Conservation (phyloP, 202 grass and related monocot genomes). For the Elaeis oleifera region DNA sequence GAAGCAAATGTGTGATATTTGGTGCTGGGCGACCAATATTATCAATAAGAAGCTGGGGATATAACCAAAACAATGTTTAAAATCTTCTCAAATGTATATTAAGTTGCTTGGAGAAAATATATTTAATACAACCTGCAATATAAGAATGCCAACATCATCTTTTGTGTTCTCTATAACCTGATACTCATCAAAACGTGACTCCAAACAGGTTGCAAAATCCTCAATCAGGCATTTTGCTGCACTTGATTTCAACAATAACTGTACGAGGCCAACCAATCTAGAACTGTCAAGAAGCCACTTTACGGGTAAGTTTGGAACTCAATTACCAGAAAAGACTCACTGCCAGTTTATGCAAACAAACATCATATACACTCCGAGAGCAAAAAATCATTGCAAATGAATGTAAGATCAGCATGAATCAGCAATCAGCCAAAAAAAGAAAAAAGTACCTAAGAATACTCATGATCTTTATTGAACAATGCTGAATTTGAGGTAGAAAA, state of each 20-base stretch:
- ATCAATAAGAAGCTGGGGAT: slow-evolving; percentile 82
- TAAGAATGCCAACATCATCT: slow-evolving; percentile 78
- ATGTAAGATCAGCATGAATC: background rate
- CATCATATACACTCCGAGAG: background rate
- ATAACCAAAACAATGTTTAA: slow-evolving; percentile 4
- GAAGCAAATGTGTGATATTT: slow-evolving; percentile 83
- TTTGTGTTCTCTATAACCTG: slow-evolving; percentile 70
- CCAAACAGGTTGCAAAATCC: slow-evolving; percentile 92
- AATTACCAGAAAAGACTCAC: slow-evolving; percentile 8
- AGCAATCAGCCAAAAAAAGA: slow-evolving; percentile 17
- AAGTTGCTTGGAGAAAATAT: background rate
- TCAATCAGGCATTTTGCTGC: slow-evolving; percentile 67
- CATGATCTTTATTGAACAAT: slow-evolving; percentile 88
- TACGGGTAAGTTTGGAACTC: no score
- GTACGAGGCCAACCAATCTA: slow-evolving; percentile 73
- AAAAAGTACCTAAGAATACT: slow-evolving; percentile 61
- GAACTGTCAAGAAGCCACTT: slow-evolving; percentile 39
- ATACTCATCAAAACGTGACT: slow-evolving; percentile 85
- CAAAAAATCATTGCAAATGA: slow-evolving; percentile 6
- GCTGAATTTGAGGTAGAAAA: slow-evolving; percentile 79
- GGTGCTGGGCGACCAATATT: slow-evolving; percentile 82
- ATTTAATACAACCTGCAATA: slow-evolving; percentile 61
- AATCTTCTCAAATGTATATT: background rate
- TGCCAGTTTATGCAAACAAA: slow-evolving; percentile 2
- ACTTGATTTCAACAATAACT: slow-evolving; percentile 71